Evolutionary conservation across 495 filamentous ascomycete species (phyloP), one percentile per base, ranked within the genome.

Genomic region (Daldinia decipiens): DNA sequence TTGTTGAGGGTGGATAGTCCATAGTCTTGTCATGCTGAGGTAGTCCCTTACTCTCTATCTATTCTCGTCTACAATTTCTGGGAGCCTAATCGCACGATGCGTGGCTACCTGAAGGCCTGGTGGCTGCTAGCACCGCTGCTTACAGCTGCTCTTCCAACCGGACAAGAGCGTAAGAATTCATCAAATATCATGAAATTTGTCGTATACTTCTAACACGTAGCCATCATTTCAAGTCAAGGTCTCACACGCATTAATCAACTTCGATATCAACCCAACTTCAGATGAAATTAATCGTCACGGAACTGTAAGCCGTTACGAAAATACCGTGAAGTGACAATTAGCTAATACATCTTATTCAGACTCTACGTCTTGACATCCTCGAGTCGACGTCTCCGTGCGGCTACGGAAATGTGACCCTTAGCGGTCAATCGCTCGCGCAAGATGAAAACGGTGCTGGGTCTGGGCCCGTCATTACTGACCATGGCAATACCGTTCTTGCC

Each of bases 301-400:
- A 56, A 62, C 65, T 56, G 75, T 77, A 65, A 72, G 75, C 72
- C 29, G 47, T 38, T 6, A 40, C 13, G 4, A 13, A 47, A 12
- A 40, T n/a, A 13, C n/a, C 13, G 6, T 27, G 8, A 45, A 24
- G 12, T 13, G 17, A 36, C 29, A 31, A 24, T 34, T 38, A 12
- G 31, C 31, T 56, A 32, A 56, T 12, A 7, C 17, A 17, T 56
- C 2, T 36, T 36, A 4, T 11, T 40, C 11, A 79, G 77, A 76
- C 65, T 34, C 75, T 80, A 68, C 75, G 73, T 26, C 65, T 82
- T n/a, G 70, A 75, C 24, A 63, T 81, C 27, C 66, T 67, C 54
- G 74, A 79, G 58, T 77, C 78, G 12, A 67, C 57, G 38, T 76
- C 73, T 12, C 75, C 78, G 24, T 82, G 80, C 38, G 79, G 76